Evolutionary conservation across 371 early-diverging fungal genomes (phyloP), one percentile per base, ranked within the genome.

Genomic region (Synchytrium microbalum): DNA sequence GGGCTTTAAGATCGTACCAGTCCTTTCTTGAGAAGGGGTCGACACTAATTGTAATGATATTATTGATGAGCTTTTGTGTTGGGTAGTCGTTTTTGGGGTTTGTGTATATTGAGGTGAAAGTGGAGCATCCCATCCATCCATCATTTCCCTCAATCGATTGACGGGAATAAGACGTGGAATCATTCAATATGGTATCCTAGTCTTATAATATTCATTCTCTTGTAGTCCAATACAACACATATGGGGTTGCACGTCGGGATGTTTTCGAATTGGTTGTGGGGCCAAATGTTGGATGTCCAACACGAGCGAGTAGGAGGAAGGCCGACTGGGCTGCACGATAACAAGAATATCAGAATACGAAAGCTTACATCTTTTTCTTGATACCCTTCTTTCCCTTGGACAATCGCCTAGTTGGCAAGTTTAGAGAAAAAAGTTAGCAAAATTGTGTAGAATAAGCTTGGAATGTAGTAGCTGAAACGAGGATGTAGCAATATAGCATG

Each of bases 1-100:
- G 98, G 67, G 95, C 97, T 84, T 94, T 93, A 88, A 98, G 86
- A 78, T 96, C 96, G 79, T 96, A 98, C 98, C 98, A 97, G 80
- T 98, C 99, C 88, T 98, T 98, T 75, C 98, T 92, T 86, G 91
- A 85, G 89, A 91, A 93, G 80, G 94, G 93, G 79, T 93, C 94
- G 71, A 92, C 86, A 73, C 88, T 90, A 72, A 19, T 10, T 24
- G 13, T 13, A 57, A 26, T 16, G 28, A 57, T 14, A 57, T 28
- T 13, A 26, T 57, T 26, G 27, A 27, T 16, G 27, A 57, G 27
- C 13, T 13, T 13, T 27, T n/a, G n/a, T n/a, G n/a, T n/a, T n/a
- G n/a, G n/a, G n/a, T n/a, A n/a, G n/a, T n/a, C 51, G 51, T 51
- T 10, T 38, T 38, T 38, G 19, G 10, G 19, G 46, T 10, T 10